These are phyloP conservation scores for Vitis labrusca DNA, from an alignment of 164 flowering plant genomes.

Conservation along the genomic window DNA sequence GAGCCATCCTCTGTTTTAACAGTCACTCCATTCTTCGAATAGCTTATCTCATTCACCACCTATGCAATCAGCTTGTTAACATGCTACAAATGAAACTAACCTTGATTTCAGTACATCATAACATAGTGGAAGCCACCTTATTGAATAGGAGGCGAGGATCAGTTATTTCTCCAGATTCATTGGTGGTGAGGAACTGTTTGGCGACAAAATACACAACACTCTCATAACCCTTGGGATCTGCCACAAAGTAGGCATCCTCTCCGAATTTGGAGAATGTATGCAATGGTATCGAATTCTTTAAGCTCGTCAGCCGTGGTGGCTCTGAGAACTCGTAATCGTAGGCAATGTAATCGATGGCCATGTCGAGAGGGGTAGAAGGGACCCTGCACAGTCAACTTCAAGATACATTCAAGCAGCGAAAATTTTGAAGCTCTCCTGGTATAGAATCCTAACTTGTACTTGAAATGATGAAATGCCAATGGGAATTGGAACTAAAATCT, in stretches of 20 bases:
- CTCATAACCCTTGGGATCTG: conserved; percentile 88
- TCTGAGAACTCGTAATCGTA: conserved; percentile 67
- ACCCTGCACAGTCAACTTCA: conserved; percentile 27
- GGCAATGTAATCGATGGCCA: conserved; percentile 91
- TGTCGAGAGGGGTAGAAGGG: conserved; percentile 83
- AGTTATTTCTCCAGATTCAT: conserved; percentile 51
- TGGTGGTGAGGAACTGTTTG: conserved; percentile 57
- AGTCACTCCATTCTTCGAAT: conserved; percentile 72
- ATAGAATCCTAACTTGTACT: too few species aligned
- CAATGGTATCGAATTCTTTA: conserved; percentile 33
- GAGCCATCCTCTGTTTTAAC: conserved; percentile 84
- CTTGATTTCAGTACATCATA: background rate
- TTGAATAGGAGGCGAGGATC: conserved; percentile 80
- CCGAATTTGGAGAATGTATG: conserved; percentile 78
- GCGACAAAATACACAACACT: conserved; percentile 71
- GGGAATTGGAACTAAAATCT: too few species aligned
- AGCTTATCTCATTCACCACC: conserved; percentile 85
- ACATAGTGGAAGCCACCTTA: conserved; percentile 43
- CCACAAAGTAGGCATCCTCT: conserved; percentile 74
- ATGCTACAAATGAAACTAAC: conserved; percentile 32
- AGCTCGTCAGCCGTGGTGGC: too few species aligned
- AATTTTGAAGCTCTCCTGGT: too few species aligned
- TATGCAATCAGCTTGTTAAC: too few species aligned
- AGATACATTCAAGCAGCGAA: conserved; percentile 5
- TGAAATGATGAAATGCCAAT: too few species aligned